Conservation (phyloP, 352 stramenopile genomes). For the Phytophthora europaea region DNA sequence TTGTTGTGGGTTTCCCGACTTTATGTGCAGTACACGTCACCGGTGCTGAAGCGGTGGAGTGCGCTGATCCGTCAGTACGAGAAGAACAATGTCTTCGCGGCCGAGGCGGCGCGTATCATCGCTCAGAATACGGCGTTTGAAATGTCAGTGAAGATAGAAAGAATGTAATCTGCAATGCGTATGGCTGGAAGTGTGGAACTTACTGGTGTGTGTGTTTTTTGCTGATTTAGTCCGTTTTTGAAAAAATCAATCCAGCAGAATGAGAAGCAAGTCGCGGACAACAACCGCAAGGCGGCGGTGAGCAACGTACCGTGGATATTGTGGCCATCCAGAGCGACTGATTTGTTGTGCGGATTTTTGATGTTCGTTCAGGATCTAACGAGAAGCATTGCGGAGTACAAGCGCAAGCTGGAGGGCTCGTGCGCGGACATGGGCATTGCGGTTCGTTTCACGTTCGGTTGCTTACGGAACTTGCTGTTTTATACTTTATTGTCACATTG, state of each 20-base stretch:
- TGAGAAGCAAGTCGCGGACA: slow-evolving; percentile 84
- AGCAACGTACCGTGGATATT: slow-evolving; percentile 11
- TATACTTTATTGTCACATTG: neutral
- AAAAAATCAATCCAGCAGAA: slow-evolving; percentile 85
- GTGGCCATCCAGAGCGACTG: neutral
- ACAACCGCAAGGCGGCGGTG: slow-evolving; percentile 82
- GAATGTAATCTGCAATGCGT: neutral
- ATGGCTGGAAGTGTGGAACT: neutral
- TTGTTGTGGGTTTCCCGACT: slow-evolving; percentile 1
- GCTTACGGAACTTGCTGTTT: neutral
- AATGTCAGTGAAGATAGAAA: slow-evolving; percentile 52
- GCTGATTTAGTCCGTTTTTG: slow-evolving; percentile 66
- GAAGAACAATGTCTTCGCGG: slow-evolving; percentile 83
- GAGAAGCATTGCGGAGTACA: slow-evolving; percentile 81
- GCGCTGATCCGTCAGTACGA: slow-evolving; percentile 79
- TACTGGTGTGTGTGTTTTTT: slow-evolving; percentile 3
- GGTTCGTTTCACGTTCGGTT: slow-evolving; percentile 29
- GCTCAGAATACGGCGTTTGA: slow-evolving; percentile 82
- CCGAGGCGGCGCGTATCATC: slow-evolving; percentile 78
- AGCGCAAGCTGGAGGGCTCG: slow-evolving; percentile 66
- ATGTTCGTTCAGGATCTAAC: slow-evolving; percentile 56
- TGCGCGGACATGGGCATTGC: slow-evolving; percentile 74
- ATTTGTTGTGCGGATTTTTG: slow-evolving; percentile 1
- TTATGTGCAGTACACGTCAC: slow-evolving; percentile 72
- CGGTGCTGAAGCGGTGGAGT: slow-evolving; percentile 75